phyloP scores from a whole-genome alignment of 805 yeast genomes.

The Kodamaea restingae region DNA sequence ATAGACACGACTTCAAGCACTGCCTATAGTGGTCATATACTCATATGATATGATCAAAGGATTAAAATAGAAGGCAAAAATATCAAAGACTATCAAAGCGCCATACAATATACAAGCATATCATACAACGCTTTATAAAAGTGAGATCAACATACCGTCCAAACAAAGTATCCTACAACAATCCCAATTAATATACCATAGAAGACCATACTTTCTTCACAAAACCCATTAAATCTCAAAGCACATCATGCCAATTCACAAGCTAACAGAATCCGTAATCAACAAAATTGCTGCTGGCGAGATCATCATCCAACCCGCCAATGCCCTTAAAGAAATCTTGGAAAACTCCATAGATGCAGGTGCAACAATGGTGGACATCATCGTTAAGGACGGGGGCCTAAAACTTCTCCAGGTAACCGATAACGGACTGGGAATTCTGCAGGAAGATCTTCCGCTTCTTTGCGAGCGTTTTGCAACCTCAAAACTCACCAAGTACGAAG shows the following conservation, averaged over 20 bases:
- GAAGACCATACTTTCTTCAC: too few species aligned
- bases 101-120: too few species aligned
- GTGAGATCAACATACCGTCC: too few species aligned
- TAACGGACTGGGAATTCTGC: slow-evolving; percentile 78
- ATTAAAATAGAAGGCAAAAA: too few species aligned
- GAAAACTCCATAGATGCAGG: slow-evolving; percentile 92
- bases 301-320: slow-evolving; percentile 88
- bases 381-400: slow-evolving; percentile 89
- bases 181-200: too few species aligned
- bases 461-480: slow-evolving; percentile 94
- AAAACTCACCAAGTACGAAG: slow-evolving; percentile 70
- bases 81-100: too few species aligned
- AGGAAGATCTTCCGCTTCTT: slow-evolving; percentile 69
- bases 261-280: slow-evolving; percentile 68
- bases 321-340: slow-evolving; percentile 87
- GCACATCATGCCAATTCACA: slow-evolving; percentile 16
- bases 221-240: too few species aligned
- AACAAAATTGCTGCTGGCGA: slow-evolving; percentile 97
- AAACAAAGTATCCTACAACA: too few species aligned
- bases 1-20: too few species aligned
- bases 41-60: too few species aligned
- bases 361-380: slow-evolving; percentile 66
- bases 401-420: slow-evolving; percentile 84
- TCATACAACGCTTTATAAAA: too few species aligned
- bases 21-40: too few species aligned